phyloP scores from a whole-genome alignment of 2,329 filamentous ascomycete genomes.

The Elsinoe fawcettii region DNA sequence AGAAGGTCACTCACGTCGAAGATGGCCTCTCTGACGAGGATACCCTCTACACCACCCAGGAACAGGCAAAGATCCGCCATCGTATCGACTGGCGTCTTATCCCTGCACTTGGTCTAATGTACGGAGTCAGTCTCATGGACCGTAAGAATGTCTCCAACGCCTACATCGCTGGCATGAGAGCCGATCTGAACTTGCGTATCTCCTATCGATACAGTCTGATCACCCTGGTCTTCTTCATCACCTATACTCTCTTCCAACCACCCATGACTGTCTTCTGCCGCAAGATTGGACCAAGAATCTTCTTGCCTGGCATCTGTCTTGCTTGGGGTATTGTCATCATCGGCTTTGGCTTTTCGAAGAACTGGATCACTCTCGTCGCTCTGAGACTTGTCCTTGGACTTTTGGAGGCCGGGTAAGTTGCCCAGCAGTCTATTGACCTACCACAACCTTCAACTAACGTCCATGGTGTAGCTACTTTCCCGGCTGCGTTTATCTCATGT shows the following conservation, averaged over 20 bases:
- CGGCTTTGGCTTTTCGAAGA: constrained; percentile 54
- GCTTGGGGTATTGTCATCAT: constrained; percentile 57
- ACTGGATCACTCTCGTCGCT: constrained; percentile 46
- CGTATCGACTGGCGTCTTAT: constrained; percentile 56
- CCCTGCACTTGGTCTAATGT: constrained; percentile 37
- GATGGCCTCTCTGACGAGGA: neutral
- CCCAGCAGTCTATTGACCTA: neutral
- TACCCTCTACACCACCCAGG: constrained; percentile 37
- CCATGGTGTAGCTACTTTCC: constrained; percentile 46
- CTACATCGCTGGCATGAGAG: constrained; percentile 30
- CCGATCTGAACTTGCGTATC: constrained; percentile 27
- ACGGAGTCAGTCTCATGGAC: constrained; percentile 30
- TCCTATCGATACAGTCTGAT: constrained; percentile 34
- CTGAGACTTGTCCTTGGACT: constrained; percentile 54
- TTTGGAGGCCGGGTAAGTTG: constrained; percentile 48
- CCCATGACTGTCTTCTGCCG: constrained; percentile 62
- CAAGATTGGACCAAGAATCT: constrained; percentile 47
- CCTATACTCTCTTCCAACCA: constrained; percentile 64
- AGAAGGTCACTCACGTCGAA: constrained; percentile 2
- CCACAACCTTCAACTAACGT: too few species aligned
- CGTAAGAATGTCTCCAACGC: constrained; percentile 29
- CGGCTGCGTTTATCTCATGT: constrained; percentile 57
- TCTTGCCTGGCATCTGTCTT: constrained; percentile 35
- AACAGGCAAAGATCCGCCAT: constrained; percentile 61
- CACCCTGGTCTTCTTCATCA: constrained; percentile 65